A percentile compares a stretch with the other conserved stretches of the same genome.
These are phyloP conservation scores for Fonsecaea multimorphosa DNA, from an alignment of 2,329 filamentous ascomycete genomes.

Conservation along the genomic window DNA sequence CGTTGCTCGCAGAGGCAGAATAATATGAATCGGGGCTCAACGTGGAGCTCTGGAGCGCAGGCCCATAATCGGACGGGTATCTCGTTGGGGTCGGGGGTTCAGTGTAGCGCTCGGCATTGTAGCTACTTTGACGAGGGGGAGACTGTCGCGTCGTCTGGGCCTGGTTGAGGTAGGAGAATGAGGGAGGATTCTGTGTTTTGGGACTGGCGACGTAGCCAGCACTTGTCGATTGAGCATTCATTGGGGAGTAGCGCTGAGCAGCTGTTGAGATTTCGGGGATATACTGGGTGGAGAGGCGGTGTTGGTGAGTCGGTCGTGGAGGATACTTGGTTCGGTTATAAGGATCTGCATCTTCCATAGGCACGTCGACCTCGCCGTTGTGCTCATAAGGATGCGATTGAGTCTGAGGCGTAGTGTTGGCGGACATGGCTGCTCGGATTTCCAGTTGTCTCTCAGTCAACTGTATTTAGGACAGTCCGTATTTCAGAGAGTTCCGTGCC, in stretches of 20 bases:
- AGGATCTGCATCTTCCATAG: constrained; percentile 89
- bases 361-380: constrained; percentile 72
- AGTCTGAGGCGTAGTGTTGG: constrained; percentile 64
- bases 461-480: not conserved
- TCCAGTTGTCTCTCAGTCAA: not conserved
- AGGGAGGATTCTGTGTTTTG: constrained; percentile 57
- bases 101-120: constrained; percentile 43
- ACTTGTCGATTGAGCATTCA: constrained; percentile 84
- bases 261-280: constrained; percentile 78
- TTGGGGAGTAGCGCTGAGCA: constrained; percentile 92
- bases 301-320: constrained; percentile 77
- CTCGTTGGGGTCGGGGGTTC: constrained; percentile 42
- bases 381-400: constrained; percentile 68
- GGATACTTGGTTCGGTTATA: constrained; percentile 88
- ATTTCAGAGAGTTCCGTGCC: constrained; percentile 7
- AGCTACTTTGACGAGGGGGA: constrained; percentile 68
- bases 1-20: constrained; percentile 68
- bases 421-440: constrained; percentile 49
- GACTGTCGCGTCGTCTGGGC: constrained; percentile 71
- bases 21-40: constrained; percentile 71
- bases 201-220: constrained; percentile 75
- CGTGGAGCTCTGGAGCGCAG: constrained; percentile 74
- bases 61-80: constrained; percentile 69
- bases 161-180: constrained; percentile 61
- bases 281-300: constrained; percentile 74